Evolutionary conservation across 176 grass and related monocot genomes (phyloP).

Genomic region (Paspalum vaginatum): DNA sequence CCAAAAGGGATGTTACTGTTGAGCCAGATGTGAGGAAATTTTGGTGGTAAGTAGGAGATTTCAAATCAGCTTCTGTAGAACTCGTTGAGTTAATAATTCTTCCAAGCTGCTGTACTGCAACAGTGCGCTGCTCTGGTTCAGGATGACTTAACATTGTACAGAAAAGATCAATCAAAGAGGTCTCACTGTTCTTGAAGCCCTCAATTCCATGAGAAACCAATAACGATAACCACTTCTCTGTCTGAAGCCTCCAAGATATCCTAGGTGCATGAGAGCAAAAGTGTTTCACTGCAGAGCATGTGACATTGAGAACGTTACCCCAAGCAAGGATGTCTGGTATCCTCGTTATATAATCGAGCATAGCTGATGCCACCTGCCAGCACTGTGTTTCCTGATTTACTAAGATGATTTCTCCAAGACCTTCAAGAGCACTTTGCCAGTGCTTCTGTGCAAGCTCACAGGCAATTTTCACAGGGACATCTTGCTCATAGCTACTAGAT

Average conservation of each 20-base stretch:
- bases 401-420: conserved; percentile 58
- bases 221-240: conserved; percentile 80
- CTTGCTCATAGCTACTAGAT: conserved; percentile 33
- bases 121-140: conserved; percentile 82
- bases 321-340: conserved; percentile 60
- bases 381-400: conserved; percentile 75
- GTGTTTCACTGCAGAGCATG: conserved; percentile 61
- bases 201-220: conserved; percentile 55
- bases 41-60: conserved; percentile 43
- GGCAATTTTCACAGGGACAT: conserved; percentile 32
- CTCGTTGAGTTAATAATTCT: conserved; percentile 60
- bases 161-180: conserved; percentile 72
- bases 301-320: conserved; percentile 46
- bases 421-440: conserved; percentile 75
- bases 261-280: conserved; percentile 83
- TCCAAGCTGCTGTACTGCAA: conserved; percentile 88
- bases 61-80: conserved; percentile 39
- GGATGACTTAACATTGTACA: conserved; percentile 80
- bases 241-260: conserved; percentile 86
- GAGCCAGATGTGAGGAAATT: conserved; percentile 47
- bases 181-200: conserved; percentile 50
- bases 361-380: conserved; percentile 79
- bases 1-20: conserved; percentile 55
- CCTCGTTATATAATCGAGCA: conserved; percentile 78
- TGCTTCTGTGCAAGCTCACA: conserved; percentile 47